phyloP scores from a whole-genome alignment of 495 filamentous ascomycete genomes.

The Aspergillus nidulans region DNA sequence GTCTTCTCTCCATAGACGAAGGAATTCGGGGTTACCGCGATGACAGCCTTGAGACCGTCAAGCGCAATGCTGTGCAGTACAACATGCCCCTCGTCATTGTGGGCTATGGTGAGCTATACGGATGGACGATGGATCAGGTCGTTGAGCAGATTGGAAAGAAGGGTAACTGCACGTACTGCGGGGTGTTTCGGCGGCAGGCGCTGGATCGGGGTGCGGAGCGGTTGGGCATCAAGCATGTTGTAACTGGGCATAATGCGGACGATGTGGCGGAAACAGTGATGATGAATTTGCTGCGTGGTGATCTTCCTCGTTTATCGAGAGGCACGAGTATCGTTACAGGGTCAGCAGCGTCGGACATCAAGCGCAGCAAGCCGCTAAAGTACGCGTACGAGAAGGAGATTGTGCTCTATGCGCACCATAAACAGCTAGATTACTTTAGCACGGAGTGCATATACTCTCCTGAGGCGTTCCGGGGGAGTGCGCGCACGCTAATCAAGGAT shows the following conservation, averaged over 20 bases:
- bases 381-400: constrained; percentile 99
- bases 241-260: constrained; percentile 96
- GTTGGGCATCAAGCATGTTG: constrained; percentile 86
- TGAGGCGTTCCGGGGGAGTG: constrained; percentile 94
- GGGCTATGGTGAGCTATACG: constrained; percentile 90
- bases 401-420: constrained; percentile 93
- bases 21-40: constrained; percentile 96
- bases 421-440: constrained; percentile 93
- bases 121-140: constrained; percentile 99
- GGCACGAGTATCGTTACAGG: constrained; percentile 92
- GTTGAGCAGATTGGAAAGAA: constrained; percentile 95
- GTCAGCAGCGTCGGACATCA: constrained; percentile 68
- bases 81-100: constrained; percentile 86
- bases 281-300: constrained; percentile 93
- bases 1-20: constrained; percentile 90
- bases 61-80: constrained; percentile 86
- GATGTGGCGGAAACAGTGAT: constrained; percentile 97
- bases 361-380: constrained; percentile 92
- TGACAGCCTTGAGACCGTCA: constrained; percentile 92
- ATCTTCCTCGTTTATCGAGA: constrained; percentile 79
- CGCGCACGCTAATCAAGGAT: constrained; percentile 88
- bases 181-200: constrained; percentile 91
- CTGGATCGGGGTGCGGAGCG: constrained; percentile 87
- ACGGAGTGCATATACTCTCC: constrained; percentile 98
- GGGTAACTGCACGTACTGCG: constrained; percentile 98